Evolutionary conservation across 1,139 yeast species (phyloP), one percentile per base, ranked within the genome.

Genomic region (Magnusiomyces paraingens): DNA sequence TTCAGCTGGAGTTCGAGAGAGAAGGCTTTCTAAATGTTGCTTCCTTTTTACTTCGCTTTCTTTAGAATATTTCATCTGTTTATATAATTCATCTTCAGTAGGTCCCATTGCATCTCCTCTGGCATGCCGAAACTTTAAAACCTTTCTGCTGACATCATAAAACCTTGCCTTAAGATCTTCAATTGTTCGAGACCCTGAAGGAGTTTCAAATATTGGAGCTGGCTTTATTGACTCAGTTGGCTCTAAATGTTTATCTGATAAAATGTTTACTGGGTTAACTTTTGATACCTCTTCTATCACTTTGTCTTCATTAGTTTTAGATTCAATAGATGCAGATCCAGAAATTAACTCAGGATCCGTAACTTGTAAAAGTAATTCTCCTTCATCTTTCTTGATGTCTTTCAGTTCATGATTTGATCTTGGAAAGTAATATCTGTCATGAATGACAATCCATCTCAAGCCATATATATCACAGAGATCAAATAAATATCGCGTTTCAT

Each of bases 1-100:
- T 66, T 93, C 99, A 0, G 97, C 96, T 0, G 99, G 97, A 2
- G 94, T 84, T 61, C 99, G 75, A 53, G 82, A 82, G 48, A 93
- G 74, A 36, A 93, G 73, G 59, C 87, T 81, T 62, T 84, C 86
- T 52, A 93, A 73, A 65, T 93, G 93, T 52, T 81, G 80, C 63
- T 91, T 93, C 61, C 99, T 79, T 61, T 84, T 88, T 22, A 78
- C 59, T 67, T 94, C 99, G 59, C 81, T 81, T 22, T 70, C 76
- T 60, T 83, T 84, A 38, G 88, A 82, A 66, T 77, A 93, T 36
- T 75, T 70, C 70, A 84, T 68, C 38, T 70, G 70, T 52, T 69
- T 68, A 55, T 72, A 62, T 47, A 70, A 60, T 43, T 72, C 76
- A 49, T 69, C 70, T 54, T 70, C 73, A 3, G 62, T 64, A 4